phyloP scores from a whole-genome alignment of 768 basidiomycete species.

The Tylopilus plumbeoviolaceoides region DNA sequence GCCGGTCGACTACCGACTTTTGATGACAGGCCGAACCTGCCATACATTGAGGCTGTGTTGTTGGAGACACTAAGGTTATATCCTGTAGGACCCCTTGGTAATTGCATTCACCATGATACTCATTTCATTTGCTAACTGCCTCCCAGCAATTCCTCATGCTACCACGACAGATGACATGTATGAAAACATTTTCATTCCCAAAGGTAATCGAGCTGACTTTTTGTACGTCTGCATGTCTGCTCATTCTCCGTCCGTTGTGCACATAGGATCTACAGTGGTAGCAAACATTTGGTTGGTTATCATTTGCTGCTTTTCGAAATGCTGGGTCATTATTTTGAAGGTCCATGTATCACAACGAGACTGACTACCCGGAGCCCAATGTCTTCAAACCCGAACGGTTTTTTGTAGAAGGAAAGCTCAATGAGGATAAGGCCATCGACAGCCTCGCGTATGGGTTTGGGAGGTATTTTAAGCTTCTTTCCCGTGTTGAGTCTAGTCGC shows the following conservation, averaged over 20 bases:
- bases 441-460: slow-evolving; percentile 22
- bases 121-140: background rate
- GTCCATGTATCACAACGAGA: slow-evolving; percentile 14
- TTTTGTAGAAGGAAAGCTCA: slow-evolving; percentile 14
- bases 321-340: slow-evolving; percentile 4
- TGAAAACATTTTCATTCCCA: slow-evolving; percentile 19
- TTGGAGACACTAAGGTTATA: slow-evolving; percentile 30
- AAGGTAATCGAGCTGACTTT: too few species aligned
- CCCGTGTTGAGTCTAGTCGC: background rate
- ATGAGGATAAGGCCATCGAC: background rate
- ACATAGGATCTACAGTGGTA: slow-evolving; percentile 1
- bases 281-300: slow-evolving; percentile 18
- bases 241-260: too few species aligned
- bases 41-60: slow-evolving; percentile 29
- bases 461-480: slow-evolving; percentile 8
- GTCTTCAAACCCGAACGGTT: slow-evolving; percentile 33
- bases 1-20: slow-evolving; percentile 23
- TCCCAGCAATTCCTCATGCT: slow-evolving; percentile 15
- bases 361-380: slow-evolving; percentile 16
- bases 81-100: slow-evolving; percentile 25
- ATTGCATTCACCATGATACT: background rate
- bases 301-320: background rate
- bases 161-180: slow-evolving; percentile 19
- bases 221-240: background rate
- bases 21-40: slow-evolving; percentile 20